Base-by-base conservation (phyloP, 2,329 filamentous ascomycete species). In the Fonsecaea erecta region DNA sequence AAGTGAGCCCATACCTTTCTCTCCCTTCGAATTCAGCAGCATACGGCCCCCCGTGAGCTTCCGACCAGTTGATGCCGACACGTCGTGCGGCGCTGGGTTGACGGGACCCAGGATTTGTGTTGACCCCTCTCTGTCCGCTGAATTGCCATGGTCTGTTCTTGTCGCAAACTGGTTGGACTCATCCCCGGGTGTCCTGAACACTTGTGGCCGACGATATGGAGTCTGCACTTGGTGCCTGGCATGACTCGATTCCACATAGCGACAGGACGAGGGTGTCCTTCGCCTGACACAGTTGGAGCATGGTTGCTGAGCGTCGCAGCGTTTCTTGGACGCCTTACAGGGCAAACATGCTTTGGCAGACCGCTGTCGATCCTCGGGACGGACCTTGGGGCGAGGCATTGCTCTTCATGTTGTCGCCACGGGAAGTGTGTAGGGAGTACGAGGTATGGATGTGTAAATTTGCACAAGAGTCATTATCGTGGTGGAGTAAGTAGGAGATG, bases 331-430 rank as follows among this genome's bases (percentile, higher is more conserved):
- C 14, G 77, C 75, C 32, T 81, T 79, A 68, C 83, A 85, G 5
- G 78, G 72, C 53, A 77, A 76, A 68, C 83, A 85, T 7, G 83
- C 83, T 63, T 82, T 80, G 24, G 77, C 78, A 16, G 81, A 81
- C 46, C 83, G 78, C 63, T 81, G 79, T 3, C 83, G 80, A 65
- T 84, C 79, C 54, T 80, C 78, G 1, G 81, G 80, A 18, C 77
- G 77, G 24, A 85, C 82, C 68, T 80, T 84, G 12, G 82, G 82
- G 24, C 83, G 82, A 64, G 83, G 82, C 83, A 85, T 85, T 34
- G 32, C 48, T 35, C 51, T 30, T 57, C 54, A 51, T 40, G 9
- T 30, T 46, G 9, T n/a, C 14, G n/a, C 28, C 37, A 43, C 9
- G 8, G 24, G 30, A 7, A 24, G 14, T 21, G 26, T 28, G 4